phyloP scores from a whole-genome alignment of 148 eudicot species.

The Cornus kousa region DNA sequence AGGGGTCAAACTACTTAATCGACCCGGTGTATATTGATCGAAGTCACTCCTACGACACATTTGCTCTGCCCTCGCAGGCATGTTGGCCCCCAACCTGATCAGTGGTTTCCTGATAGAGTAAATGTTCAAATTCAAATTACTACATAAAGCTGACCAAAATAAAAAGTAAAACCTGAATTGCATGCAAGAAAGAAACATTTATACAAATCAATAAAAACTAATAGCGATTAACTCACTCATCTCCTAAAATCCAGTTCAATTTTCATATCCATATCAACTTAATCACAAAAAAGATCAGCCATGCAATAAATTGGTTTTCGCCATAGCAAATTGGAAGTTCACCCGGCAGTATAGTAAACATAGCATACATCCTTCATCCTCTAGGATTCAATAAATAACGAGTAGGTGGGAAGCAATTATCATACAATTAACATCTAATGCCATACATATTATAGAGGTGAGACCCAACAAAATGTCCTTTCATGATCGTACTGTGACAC shows the following conservation, averaged over 20 bases:
- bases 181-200: neutral
- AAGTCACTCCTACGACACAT: conserved; percentile 69
- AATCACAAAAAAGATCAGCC: neutral
- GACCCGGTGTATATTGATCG: conserved; percentile 65
- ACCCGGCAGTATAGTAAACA: neutral
- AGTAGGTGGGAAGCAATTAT: too few relatives aligned
- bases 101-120: conserved; percentile 62
- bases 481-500: neutral
- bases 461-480: neutral
- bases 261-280: neutral
- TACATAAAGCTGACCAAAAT: neutral
- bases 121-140: neutral
- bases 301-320: neutral
- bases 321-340: neutral
- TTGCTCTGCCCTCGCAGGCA: conserved; percentile 90
- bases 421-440: neutral
- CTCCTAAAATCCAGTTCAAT: neutral
- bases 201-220: neutral
- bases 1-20: conserved; percentile 42
- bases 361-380: neutral
- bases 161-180: neutral
- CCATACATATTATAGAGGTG: conserved; percentile 8
- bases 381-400: neutral
- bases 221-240: neutral
- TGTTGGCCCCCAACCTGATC: conserved; percentile 84